Evolutionary conservation across 352 stramenopile genomes (phyloP).

Genomic region (Pythium folliculosum): DNA sequence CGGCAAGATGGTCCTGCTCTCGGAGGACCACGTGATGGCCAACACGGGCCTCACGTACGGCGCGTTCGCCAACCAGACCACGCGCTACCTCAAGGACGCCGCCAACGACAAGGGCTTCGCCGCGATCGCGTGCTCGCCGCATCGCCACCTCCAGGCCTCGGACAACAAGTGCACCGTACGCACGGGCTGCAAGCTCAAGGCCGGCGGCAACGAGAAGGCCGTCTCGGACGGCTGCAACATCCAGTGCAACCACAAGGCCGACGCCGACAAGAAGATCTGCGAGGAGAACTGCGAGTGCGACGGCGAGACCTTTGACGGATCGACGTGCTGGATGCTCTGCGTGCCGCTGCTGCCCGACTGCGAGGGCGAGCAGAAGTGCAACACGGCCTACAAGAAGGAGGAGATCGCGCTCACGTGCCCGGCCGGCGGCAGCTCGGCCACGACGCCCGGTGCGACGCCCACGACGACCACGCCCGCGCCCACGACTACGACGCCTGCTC

Average conservation of each 20-base stretch:
- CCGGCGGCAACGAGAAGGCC: conserved; percentile 1
- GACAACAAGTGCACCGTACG: conserved; percentile 30
- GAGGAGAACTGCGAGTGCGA: conserved; percentile 28
- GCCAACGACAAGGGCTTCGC: conserved; percentile 26
- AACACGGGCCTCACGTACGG: conserved; percentile 36
- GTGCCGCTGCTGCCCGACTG: conserved; percentile 27
- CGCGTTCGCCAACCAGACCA: conserved; percentile 32
- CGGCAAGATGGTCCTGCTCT: conserved; percentile 42
- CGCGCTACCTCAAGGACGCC: conserved; percentile 27
- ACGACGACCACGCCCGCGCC: conserved; percentile 10
- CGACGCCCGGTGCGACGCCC: conserved; percentile 4
- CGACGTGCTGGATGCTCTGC: conserved; percentile 34
- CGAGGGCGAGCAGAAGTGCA: conserved; percentile 33
- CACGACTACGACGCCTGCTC: conserved; percentile 8
- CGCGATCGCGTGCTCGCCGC: conserved; percentile 31
- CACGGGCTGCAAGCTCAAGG: conserved; percentile 22
- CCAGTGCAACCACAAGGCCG: conserved; percentile 32
- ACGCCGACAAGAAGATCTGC: conserved; percentile 22
- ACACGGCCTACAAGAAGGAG: conserved; percentile 24
- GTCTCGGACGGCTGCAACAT: conserved; percentile 25
- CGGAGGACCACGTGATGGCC: conserved; percentile 32
- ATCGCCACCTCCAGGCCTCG: conserved; percentile 27
- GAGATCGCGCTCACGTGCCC: conserved; percentile 28
- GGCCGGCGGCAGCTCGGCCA: conserved; percentile 9
- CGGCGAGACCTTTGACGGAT: conserved; percentile 5